A percentile compares a stretch with the other conserved stretches of the same genome.
phyloP scores from a whole-genome alignment of 2,329 filamentous ascomycete species.

The Pseudonectria foliicola region DNA sequence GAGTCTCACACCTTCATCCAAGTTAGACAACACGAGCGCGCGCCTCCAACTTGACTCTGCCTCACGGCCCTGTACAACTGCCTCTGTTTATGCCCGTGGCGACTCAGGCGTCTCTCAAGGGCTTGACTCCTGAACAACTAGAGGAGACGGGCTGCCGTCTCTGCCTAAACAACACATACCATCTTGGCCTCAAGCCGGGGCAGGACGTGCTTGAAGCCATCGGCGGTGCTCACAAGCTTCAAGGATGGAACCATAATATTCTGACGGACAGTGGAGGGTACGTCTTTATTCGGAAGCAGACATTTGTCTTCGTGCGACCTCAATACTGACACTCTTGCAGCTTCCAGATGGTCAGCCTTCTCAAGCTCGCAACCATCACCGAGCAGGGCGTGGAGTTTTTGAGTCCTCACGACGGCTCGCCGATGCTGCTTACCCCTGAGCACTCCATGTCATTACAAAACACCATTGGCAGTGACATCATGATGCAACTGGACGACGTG shows the following conservation, averaged over 20 bases:
- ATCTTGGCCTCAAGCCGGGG: conserved; percentile 89
- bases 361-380: conserved; percentile 88
- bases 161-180: conserved; percentile 97
- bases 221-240: conserved; percentile 88
- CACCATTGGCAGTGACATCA: conserved; percentile 95
- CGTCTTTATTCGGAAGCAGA: conserved; percentile 10
- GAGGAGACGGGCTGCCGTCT: conserved; percentile 83
- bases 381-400: conserved; percentile 94
- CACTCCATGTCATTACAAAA: conserved; percentile 96
- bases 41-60: conserved; percentile 78
- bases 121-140: conserved; percentile 84
- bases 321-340: conserved; percentile 38
- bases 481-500: conserved; percentile 99
- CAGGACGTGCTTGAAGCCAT: conserved; percentile 81
- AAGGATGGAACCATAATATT: conserved; percentile 93
- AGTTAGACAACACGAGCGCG: conserved; percentile 84
- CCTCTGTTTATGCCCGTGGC: conserved; percentile 99
- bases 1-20: conserved; percentile 13
- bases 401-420: conserved; percentile 89
- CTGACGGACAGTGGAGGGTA: conserved; percentile 74
- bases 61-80: conserved; percentile 83
- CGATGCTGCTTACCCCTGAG: conserved; percentile 95
- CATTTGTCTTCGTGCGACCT: not conserved
- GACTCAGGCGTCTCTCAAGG: conserved; percentile 92
- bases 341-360: conserved; percentile 97